These are phyloP conservation scores for Cyberlindnera misumaiensis DNA, from an alignment of 805 yeast genomes.

Conservation along the genomic window DNA sequence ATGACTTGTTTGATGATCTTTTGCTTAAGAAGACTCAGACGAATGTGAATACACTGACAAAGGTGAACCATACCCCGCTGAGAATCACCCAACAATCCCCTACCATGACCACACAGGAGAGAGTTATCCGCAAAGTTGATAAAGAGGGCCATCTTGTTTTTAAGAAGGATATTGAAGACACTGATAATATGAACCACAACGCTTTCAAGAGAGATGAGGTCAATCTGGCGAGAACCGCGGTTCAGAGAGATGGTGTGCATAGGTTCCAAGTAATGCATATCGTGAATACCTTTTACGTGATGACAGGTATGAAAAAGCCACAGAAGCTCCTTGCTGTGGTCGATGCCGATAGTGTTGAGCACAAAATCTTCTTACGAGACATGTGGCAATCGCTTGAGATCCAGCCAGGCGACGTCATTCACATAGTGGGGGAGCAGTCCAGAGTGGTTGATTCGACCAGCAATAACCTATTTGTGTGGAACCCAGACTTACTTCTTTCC, in stretches of 20 bases:
- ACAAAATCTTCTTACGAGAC: constrained; percentile 50
- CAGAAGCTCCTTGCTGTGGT: constrained; percentile 53
- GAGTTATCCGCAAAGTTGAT: constrained; percentile 14
- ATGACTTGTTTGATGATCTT: constrained; percentile 14
- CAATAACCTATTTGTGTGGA: constrained; percentile 62
- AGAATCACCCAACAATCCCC: background rate
- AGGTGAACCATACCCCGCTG: background rate
- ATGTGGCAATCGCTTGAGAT: constrained; percentile 50
- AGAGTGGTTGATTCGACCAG: constrained; percentile 45
- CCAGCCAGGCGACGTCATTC: constrained; percentile 49
- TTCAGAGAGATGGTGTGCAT: constrained; percentile 38
- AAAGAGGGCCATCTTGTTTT: constrained; percentile 17
- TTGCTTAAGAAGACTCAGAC: constrained; percentile 10
- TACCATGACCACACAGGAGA: constrained; percentile 18
- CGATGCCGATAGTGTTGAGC: constrained; percentile 26
- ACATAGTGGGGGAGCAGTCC: constrained; percentile 41
- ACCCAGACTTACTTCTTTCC: constrained; percentile 77
- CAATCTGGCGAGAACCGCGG: constrained; percentile 35
- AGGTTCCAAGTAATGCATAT: constrained; percentile 39
- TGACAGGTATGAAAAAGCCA: constrained; percentile 24
- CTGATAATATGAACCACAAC: constrained; percentile 9
- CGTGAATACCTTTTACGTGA: constrained; percentile 26
- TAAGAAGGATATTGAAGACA: constrained; percentile 20
- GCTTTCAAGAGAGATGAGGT: constrained; percentile 7
- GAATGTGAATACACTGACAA: background rate